Evolutionary conservation across 2,329 filamentous ascomycete species (phyloP).

Genomic region (Ophiostoma australiae): DNA sequence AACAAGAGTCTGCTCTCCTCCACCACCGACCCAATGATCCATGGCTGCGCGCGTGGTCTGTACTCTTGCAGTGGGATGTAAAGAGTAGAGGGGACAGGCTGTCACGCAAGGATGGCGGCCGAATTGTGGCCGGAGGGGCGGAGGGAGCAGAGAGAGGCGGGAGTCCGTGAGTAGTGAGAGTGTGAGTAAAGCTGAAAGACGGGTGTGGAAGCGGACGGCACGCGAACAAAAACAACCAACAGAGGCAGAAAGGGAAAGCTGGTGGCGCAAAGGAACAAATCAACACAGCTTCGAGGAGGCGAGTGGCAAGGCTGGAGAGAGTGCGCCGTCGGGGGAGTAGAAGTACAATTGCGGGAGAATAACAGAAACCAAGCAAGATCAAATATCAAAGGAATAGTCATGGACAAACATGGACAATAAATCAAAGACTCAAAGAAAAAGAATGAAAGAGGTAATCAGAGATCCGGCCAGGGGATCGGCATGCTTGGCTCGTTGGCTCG

Average conservation of each 20-base stretch:
- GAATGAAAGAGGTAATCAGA: neutral
- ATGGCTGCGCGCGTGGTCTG: conserved; percentile 10
- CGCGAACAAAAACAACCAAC: neutral
- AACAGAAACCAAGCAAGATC: too few species aligned
- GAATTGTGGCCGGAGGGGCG: conserved; percentile 5
- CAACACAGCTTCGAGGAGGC: neutral
- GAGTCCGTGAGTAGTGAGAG: neutral
- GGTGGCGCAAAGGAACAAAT: neutral
- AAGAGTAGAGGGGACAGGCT: neutral
- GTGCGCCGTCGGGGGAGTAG: neutral
- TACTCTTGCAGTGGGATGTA: neutral
- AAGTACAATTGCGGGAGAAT: too few species aligned
- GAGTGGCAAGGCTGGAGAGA: neutral
- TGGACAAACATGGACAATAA: neutral
- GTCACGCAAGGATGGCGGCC: neutral
- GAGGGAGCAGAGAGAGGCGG: conserved; percentile 5
- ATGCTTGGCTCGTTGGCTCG: neutral
- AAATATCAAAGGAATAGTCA: too few species aligned
- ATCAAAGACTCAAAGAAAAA: neutral
- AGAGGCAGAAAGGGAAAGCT: neutral
- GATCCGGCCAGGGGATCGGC: neutral
- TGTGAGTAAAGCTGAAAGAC: neutral
- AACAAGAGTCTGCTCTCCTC: conserved; percentile 17
- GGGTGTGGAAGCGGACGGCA: neutral
- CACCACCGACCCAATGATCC: conserved; percentile 23